Evolutionary conservation across 257 asterid species (phyloP), one percentile per base, ranked within the genome.

Genomic region (Thymus quinquecostatus): DNA sequence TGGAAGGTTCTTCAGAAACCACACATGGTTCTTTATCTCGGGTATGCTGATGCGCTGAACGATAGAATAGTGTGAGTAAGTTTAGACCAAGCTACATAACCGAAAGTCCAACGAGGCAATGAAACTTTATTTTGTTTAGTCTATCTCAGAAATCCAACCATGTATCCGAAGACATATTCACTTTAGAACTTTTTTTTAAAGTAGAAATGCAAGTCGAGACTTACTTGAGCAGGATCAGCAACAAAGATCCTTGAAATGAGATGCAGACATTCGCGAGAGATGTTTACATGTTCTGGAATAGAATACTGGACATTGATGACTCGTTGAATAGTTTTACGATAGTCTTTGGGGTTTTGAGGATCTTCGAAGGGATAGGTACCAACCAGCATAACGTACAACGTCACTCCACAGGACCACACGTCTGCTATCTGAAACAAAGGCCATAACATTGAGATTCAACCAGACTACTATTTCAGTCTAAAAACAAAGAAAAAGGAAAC

Each of bases 321-420:
- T 75, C 95, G 88, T 83, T 89, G 91, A 29, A 92, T 92, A 8
- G 98, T 89, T 83, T 81, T 88, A 68, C 94, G 82, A 66, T 86
- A 89, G 79, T 89, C 93, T 80, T 81, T 87, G 55, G 96, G 96
- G 68, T 89, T 93, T 48, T 82, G 83, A 27, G 96, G 97, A 81
- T 92, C 98, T 82, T 89, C 98, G 77, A 92, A 92, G 10, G 98
- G 96, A 77, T 92, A 92, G 6, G 92, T 81, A 72, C 98, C 98
- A 38, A 86, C 90, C 64, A 92, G 80, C 98, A 92, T 92, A 69
- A 92, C 98, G 63, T 87, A 92, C 44, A 92, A 77, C 10, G 98
- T 92, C 72, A 92, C 98, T 8, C 96, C 98, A 75, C 96, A 92
- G 1, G 98, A 92, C 98, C 98, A 92, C 10, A 89, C 98, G 82